Evolutionary conservation across 108 stramenopile genomes (phyloP), one percentile per base, ranked within the genome.

Genomic region (Skeletonema tropicum): DNA sequence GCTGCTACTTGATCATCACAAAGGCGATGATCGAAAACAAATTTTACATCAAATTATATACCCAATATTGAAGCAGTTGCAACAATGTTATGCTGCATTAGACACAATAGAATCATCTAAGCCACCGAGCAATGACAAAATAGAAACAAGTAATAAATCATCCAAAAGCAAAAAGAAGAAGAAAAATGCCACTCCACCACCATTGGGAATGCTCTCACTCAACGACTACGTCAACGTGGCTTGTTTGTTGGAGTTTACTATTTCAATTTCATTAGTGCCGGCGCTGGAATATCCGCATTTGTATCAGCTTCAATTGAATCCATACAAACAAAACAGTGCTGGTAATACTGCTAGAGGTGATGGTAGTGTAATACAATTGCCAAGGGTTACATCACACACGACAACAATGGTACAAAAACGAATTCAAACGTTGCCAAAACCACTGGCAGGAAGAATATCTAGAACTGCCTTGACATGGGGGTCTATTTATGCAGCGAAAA

Each of bases 151-250:
- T 38, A 35, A 14, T 9, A 36, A 71, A 19, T 0, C 9, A 55
- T 2, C n/a, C 60, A 25, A 21, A 30, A 71, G 42, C 45, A 46
- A 29, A 15, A 48, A 38, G 41, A 84, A 68, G 29, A 77, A 38
- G 41, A 84, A 68, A 21, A 77, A 80, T 13, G 76, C 76, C 46
- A 87, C 91, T 14, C 83, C 75, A 23, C 88, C 87, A 55, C 92
- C 94, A 11, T 58, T 66, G 15, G 92, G 92, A 48, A 83, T 95
- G 85, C 73, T 95, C 17, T 95, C 94, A 1, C 68, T 95, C 39
- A 87, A 86, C 58, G 84, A 95, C 62, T 95, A 95, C 68, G 92
- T 92, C 45, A 92, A 95, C 60, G 75, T 95, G 36, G 94, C 90
- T 12, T 88, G 85, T 66, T 64, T 91, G 3, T 71, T 92, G 66